Conservation (phyloP, 2,329 filamentous ascomycete species). For the Colletotrichum sidae region DNA sequence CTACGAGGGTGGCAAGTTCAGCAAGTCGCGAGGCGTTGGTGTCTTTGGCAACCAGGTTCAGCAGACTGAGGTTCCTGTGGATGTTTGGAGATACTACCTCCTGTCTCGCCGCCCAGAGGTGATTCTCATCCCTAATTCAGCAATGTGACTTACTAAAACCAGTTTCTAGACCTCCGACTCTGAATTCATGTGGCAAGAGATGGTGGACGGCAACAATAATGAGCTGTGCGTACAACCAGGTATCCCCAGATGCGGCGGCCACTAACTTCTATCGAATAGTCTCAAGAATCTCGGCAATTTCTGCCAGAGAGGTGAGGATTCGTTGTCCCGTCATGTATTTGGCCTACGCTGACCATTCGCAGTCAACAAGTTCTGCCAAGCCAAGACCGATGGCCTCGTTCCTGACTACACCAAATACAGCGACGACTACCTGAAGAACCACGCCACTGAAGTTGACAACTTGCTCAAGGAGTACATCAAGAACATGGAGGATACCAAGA, state of each 20-base stretch:
- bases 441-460: constrained; percentile 73
- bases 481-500: constrained; percentile 77
- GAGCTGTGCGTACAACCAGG: constrained; percentile 65
- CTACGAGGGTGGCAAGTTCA: constrained; percentile 92
- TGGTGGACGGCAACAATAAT: constrained; percentile 88
- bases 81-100: constrained; percentile 95
- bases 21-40: constrained; percentile 88
- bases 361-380: constrained; percentile 77
- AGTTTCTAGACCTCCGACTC: constrained; percentile 73
- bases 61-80: constrained; percentile 84
- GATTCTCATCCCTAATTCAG: neutral
- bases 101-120: constrained; percentile 83
- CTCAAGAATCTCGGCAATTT: constrained; percentile 81
- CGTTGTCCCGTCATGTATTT: neutral
- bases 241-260: no score
- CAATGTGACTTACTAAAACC: neutral
- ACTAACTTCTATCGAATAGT: constrained; percentile 4
- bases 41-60: constrained; percentile 93
- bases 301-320: constrained; percentile 65
- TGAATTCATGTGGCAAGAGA: constrained; percentile 89
- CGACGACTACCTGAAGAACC: constrained; percentile 64
- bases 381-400: constrained; percentile 78
- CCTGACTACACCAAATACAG: constrained; percentile 71
- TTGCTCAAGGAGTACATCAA: constrained; percentile 74
- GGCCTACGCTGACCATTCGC: neutral